Evolutionary conservation across 75 land plant species (phyloP).

Genomic region (Pinus tabuliformis): DNA sequence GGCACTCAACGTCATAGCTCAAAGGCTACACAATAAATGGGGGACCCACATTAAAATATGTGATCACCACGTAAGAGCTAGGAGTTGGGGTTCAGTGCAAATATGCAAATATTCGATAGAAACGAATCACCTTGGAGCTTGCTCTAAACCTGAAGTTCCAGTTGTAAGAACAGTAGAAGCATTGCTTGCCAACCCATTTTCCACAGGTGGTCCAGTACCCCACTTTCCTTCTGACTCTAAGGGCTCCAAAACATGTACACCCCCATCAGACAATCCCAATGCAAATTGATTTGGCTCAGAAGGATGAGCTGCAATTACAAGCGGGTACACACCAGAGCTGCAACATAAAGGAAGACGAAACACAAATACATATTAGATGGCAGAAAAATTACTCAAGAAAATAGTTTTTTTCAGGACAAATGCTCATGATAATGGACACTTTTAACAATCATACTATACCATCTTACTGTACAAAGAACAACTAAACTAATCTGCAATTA

Average conservation of each 20-base stretch:
- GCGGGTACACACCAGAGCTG: conserved; percentile 50
- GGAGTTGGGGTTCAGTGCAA: too few species aligned
- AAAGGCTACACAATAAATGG: too few species aligned
- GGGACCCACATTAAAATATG: too few species aligned
- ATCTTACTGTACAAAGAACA: background rate
- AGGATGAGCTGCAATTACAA: conserved; percentile 77
- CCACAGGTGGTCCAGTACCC: conserved; percentile 54
- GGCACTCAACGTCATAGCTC: too few species aligned
- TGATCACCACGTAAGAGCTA: too few species aligned
- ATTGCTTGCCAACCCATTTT: conserved; percentile 58
- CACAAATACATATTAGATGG: background rate
- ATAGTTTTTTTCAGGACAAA: background rate
- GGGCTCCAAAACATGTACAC: conserved; percentile 65
- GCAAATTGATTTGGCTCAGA: conserved; percentile 67
- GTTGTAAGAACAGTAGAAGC: conserved; percentile 33
- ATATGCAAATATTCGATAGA: too few species aligned
- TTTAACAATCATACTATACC: background rate
- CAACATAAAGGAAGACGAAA: conserved; percentile 2
- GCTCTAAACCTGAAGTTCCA: conserved; percentile 61
- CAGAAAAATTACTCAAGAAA: background rate
- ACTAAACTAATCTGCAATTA: background rate
- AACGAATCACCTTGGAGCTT: conserved; percentile 48
- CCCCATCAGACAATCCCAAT: conserved; percentile 63
- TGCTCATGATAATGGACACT: background rate
- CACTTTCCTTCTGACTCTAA: conserved; percentile 71